Evolutionary conservation across 805 yeast genomes (phyloP).

Genomic region (Kodamaea kaohsiungensis): DNA sequence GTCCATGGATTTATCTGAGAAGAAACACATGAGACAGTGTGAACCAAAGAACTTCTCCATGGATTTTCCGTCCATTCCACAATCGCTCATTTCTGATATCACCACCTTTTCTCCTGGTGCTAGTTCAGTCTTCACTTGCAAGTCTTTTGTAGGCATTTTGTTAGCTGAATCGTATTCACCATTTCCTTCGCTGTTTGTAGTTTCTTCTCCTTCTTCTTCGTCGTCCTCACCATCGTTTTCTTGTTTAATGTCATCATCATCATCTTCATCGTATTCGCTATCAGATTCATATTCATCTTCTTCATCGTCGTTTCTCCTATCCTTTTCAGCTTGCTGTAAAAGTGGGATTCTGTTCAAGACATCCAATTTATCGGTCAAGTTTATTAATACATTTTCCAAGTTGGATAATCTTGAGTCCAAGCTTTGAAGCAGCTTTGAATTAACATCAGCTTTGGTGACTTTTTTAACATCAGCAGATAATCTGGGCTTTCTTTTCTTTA

Average conservation of each 20-base stretch:
- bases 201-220: background rate
- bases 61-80: background rate
- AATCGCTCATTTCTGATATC: background rate
- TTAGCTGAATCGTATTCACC: background rate
- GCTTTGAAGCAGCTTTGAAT: slow-evolving; percentile 12
- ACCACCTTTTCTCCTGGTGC: background rate
- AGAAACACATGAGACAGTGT: slow-evolving; percentile 37
- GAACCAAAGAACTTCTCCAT: slow-evolving; percentile 31
- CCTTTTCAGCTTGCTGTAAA: background rate
- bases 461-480: background rate
- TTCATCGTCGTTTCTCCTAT: background rate
- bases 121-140: background rate
- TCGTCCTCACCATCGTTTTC: slow-evolving; percentile 16
- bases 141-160: background rate
- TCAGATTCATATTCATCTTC: slow-evolving; percentile 1
- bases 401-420: slow-evolving; percentile 23
- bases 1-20: slow-evolving; percentile 34
- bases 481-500: slow-evolving; percentile 8
- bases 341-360: slow-evolving; percentile 1
- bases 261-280: slow-evolving; percentile 3
- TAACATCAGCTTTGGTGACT: slow-evolving; percentile 1
- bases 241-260: slow-evolving; percentile 13
- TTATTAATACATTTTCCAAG: slow-evolving; percentile 22
- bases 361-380: slow-evolving; percentile 23
- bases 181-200: background rate